Evolutionary conservation across 768 basidiomycete genomes (phyloP).

Genomic region (Mycena latifolia): DNA sequence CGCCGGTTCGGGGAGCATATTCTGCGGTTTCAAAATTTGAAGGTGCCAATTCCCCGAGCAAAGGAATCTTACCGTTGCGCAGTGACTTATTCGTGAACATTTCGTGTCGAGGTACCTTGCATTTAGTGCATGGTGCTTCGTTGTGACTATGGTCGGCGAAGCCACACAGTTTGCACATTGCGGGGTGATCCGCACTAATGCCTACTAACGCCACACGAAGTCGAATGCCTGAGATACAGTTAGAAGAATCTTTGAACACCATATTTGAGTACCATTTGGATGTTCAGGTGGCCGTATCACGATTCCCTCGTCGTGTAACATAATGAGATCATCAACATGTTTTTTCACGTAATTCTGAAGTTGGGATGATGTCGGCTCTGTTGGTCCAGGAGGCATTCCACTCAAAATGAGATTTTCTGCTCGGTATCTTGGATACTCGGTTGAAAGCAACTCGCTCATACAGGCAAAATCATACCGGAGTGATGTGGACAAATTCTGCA

Average conservation of each 20-base stretch:
- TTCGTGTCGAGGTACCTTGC: background rate
- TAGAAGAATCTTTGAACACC: too few species aligned
- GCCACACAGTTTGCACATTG: background rate
- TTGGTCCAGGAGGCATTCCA: slow-evolving; percentile 41
- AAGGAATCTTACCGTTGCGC: background rate
- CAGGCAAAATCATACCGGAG: slow-evolving; percentile 31
- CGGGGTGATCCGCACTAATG: background rate
- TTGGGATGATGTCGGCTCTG: slow-evolving; percentile 41
- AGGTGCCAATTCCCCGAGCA: background rate
- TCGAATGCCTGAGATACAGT: background rate
- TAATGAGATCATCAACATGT: slow-evolving; percentile 45
- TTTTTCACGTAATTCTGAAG: slow-evolving; percentile 42
- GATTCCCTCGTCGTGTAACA: slow-evolving; percentile 42
- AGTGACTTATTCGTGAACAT: slow-evolving; percentile 3
- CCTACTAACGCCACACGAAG: background rate
- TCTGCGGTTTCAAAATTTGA: background rate
- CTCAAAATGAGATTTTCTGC: slow-evolving; percentile 34
- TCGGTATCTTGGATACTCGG: too few species aligned
- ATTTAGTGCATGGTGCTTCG: background rate
- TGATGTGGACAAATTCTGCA: slow-evolving; percentile 33
- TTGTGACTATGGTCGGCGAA: background rate
- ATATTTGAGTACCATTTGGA: slow-evolving; percentile 40
- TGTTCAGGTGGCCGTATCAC: slow-evolving; percentile 25
- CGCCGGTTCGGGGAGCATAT: background rate
- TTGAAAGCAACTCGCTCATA: too few species aligned